phyloP scores from a whole-genome alignment of 2,329 filamentous ascomycete species.

The Peltaster fructicola region DNA sequence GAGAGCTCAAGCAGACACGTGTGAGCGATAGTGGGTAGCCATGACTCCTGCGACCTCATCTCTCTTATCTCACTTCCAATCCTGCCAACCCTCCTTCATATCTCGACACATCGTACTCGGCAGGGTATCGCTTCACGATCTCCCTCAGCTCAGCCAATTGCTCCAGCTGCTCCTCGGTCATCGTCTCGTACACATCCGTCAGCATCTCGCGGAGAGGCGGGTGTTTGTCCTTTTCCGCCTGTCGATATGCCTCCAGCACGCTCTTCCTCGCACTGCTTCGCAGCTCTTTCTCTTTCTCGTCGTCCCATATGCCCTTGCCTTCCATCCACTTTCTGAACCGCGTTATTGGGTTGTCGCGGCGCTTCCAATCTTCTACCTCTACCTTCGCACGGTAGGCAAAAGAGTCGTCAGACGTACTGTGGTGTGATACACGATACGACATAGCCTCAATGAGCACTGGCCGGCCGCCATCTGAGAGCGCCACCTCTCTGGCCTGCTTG shows the following conservation, averaged over 20 bases:
- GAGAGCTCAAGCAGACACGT: too few relatives aligned
- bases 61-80: too few relatives aligned
- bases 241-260: conserved; percentile 66
- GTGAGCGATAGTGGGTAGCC: too few relatives aligned
- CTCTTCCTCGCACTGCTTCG: conserved; percentile 51
- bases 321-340: conserved; percentile 84
- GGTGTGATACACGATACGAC: conserved; percentile 94
- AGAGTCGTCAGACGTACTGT: conserved; percentile 91
- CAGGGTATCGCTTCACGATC: conserved; percentile 71
- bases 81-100: conserved; percentile 58
- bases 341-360: conserved; percentile 75
- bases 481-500: conserved; percentile 56
- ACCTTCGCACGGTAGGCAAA: conserved; percentile 88
- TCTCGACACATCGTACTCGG: conserved; percentile 71
- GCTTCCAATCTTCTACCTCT: conserved; percentile 89
- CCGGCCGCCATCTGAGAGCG: conserved; percentile 60
- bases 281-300: conserved; percentile 59
- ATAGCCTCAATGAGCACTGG: conserved; percentile 87
- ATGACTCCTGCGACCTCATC: too few relatives aligned
- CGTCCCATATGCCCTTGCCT: conserved; percentile 64
- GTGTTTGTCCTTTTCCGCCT: conserved; percentile 68
- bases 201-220: conserved; percentile 58
- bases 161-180: conserved; percentile 59
- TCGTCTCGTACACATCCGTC: conserved; percentile 71
- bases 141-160: conserved; percentile 63